Base-by-base conservation (phyloP, 2,329 filamentous ascomycete genomes). In the Fragosphaeria purpurea region DNA sequence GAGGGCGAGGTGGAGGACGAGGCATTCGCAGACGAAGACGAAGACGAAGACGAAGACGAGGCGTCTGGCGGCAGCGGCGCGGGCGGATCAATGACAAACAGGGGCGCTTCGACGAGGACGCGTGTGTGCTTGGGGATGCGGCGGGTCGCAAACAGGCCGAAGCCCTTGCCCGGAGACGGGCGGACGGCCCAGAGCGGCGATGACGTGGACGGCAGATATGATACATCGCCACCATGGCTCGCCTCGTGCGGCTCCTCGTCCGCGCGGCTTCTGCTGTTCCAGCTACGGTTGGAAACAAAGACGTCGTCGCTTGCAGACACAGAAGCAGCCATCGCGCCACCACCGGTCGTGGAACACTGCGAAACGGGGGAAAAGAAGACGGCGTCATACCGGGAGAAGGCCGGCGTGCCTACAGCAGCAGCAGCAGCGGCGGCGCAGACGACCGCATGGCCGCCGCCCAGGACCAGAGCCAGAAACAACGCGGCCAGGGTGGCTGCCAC, bases 121-220 rank as follows among this genome's bases (percentile, higher is more conserved):
- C 63, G 63, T 2, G 65, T 67, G 10, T 69, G 67, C 30, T 56
- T 59, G 35, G 60, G 50, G 42, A 73, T 65, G 22, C 46, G n/a
- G 7, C 55, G 51, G 4, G 59, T 54, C 1, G 70, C 70, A 51
- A 72, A 63, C 48, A 67, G 63, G 45, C 70, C 70, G 34, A 68
- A 63, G 22, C 70, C 70, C 55, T 69, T 71, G 39, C 61, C 60
- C 1, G 63, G 59, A 1, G 48, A 53, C 6, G 46, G n/a, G 6
- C 51, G 43, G 45, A 54, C 44, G 31, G 48, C 50, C 47, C 47
- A 49, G 6, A 34, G 22, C 10, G 22, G 39, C 6, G 12, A 7
- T n/a, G 32, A 32, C 35, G 11, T 7, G 7, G 35, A 7, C 11
- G 11, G 35, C 7, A 3, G 11, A 37, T 37, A 37, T 37, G 35